Evolutionary conservation across 2,329 filamentous ascomycete genomes (phyloP), one percentile per base, ranked within the genome.

Genomic region (Endoconidiophora polonica): DNA sequence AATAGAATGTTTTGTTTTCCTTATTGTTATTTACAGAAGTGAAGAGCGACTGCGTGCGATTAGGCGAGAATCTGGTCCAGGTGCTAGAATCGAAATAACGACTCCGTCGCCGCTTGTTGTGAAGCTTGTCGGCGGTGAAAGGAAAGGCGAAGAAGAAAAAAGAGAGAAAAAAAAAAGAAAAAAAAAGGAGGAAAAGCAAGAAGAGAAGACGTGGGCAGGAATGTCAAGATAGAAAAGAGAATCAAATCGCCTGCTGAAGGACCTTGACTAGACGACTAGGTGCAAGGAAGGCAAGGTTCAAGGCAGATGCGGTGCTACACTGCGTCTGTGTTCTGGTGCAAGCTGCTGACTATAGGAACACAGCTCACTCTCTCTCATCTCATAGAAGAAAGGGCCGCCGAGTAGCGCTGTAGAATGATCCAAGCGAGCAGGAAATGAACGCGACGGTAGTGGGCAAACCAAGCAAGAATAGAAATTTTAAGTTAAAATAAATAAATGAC

Each of bases 81-180:
- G 36, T 42, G 40, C 16, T 49, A 44, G 48, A 50, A 50, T 50
- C 48, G 48, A 45, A 44, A 50, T 24, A 50, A 44, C 48, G 48
- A 50, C 48, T 44, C 48, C 33, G 42, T 50, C 48, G 47, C 47
- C 47, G 42, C 48, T 45, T 50, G 48, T 29, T 45, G 48, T 50
- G 48, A 50, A 44, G 48, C 48, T 50, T 41, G 48, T 40, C 26
- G 41, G 48, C 36, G 41, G 48, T 36, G 42, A 44, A 9, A n/a
- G 33, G 29, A 37, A n/a, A 16, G 42, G 33, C n/a, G 36, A 43
- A 44, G 38, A n/a, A 18, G 14, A 26, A 5, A 43, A 26, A n/a
- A 29, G 29, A 33, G 37, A 38, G 36, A 16, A 42, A 29, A 16
- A 29, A 51, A 37, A 45, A 36, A 42, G 33, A 18, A 5, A 26